Evolutionary conservation across 176 grass and related monocot species (phyloP), one percentile per base, ranked within the genome.

Genomic region (Aegilops longissima): DNA sequence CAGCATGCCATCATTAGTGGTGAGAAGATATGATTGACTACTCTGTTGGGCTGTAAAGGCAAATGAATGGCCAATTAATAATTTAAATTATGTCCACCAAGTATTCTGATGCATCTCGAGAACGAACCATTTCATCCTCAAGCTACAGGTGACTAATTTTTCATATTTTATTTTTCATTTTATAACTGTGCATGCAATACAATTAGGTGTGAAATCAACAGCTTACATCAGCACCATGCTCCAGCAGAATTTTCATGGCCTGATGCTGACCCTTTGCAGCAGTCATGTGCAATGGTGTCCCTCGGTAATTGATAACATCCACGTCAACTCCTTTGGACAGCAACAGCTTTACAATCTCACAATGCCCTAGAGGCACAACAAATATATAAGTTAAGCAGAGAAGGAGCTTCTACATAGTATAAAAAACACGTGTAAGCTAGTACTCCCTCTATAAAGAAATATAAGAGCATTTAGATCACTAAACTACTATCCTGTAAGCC

Each of bases 221-320:
- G 49, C 77, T 75, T 92, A 92, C 87, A 80, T 92, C 73, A 10
- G 90, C 90, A 27, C 82, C 77, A 82, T 81, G 78, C 13, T 81
- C 73, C 84, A 92, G 81, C 66, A 92, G 85, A 86, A 90, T 81
- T 34, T 69, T 86, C 27, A 89, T 49, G 34, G 49, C 71, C 54
- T 51, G 14, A 66, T 77, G 73, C 36, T 56, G 66, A 30, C 36
- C 65, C 12, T 67, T 58, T 8, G 11, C 18, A 30, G 84, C 84
- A 49, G 87, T 84, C 73, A 89, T 56, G 70, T 83, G 78, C 84
- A 92, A 76, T 25, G 91, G 91, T 8, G 87, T 87, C 30, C 87
- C 87, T 10, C 38, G n/a, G 58, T 40, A 69, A 68, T 83, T 30
- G 17, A 82, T 3, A 2, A 67, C 33, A 64, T 93, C 91, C 39